Evolutionary conservation across 2,329 filamentous ascomycete genomes (phyloP), one percentile per base, ranked within the genome.

Genomic region (Claviceps humidiphila): DNA sequence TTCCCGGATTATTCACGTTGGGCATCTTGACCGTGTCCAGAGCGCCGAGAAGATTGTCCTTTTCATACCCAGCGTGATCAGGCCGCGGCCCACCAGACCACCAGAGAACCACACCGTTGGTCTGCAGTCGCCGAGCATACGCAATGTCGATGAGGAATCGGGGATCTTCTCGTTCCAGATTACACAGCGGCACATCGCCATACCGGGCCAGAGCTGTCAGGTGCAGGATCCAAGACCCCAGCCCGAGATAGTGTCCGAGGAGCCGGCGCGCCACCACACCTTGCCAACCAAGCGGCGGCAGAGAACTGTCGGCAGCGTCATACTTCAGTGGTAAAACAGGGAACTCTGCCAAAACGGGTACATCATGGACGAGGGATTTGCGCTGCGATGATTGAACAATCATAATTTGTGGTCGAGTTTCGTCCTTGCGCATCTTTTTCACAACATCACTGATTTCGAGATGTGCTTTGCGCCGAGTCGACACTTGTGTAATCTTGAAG

Each of bases 221-320:
- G 68, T 98, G 90, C 42, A 88, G 71, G 45, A 98, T 80, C 91
- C 93, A 98, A 0, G 87, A 84, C 1, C 89, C 89, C n/a, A 98
- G 78, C 53, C 89, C 88, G 14, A 99, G 78, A 64, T 96, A 98
- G 62, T 95, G 89, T 30, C 84, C 84, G 8, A 97, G 84, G 9
- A 97, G 72, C 26, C 91, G 81, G 61, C 88, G 89, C 2, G 89
- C 88, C 54, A 94, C 83, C 54, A 95, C 90, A 0, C 82, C 76
- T 66, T 97, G 93, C 93, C 93, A 99, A 2, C 89, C 90, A 16
- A 99, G 76, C 0, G 91, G 89, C 9, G 93, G 93, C 4, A 97
- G 74, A 40, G 89, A 85, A 65, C 87, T 89, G 63, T 98, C 94
- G 0, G 84, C 79, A 26, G 85, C 78, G 60, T 97, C 89, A 54